Percentiles rank a stretch among this genome's conserved stretches.
Evolutionary conservation across 2,329 filamentous ascomycete genomes (phyloP).

Genomic region (Truncatella angustata): DNA sequence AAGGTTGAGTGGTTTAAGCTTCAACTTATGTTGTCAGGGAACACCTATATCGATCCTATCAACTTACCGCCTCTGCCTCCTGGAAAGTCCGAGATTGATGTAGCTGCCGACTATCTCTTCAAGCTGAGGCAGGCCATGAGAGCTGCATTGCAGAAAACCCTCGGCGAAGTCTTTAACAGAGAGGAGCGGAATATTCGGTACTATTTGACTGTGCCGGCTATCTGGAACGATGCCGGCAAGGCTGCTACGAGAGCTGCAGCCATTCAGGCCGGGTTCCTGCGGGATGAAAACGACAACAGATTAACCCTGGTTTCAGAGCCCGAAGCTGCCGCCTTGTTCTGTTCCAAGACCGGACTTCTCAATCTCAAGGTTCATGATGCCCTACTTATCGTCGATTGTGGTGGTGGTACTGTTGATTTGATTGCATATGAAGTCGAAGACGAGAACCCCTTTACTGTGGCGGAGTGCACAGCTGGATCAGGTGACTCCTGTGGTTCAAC

Average conservation of each 20-base stretch:
- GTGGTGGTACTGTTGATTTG: slow-evolving; percentile 97
- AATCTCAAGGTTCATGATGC: slow-evolving; percentile 98
- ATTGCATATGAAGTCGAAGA: slow-evolving; percentile 99
- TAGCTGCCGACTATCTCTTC: slow-evolving; percentile 98
- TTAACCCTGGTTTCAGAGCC: slow-evolving; percentile 94
- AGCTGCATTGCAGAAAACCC: slow-evolving; percentile 89
- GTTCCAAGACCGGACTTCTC: slow-evolving; percentile 91
- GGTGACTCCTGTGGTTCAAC: slow-evolving; percentile 99
- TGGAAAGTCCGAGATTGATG: slow-evolving; percentile 98
- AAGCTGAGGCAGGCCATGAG: slow-evolving; percentile 97
- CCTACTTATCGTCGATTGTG: slow-evolving; percentile 97
- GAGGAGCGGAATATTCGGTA: slow-evolving; percentile 98
- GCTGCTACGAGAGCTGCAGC: slow-evolving; percentile 93
- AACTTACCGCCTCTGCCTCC: slow-evolving; percentile 96
- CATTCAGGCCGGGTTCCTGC: slow-evolving; percentile 93
- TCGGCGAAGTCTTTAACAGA: slow-evolving; percentile 95
- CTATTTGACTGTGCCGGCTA: slow-evolving; percentile 97
- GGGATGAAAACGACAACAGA: slow-evolving; percentile 96
- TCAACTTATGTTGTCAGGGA: slow-evolving; percentile 96
- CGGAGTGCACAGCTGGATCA: slow-evolving; percentile 94
- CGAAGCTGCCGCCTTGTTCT: slow-evolving; percentile 95
- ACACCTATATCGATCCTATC: slow-evolving; percentile 98
- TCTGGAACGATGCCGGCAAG: slow-evolving; percentile 99
- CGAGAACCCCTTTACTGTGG: slow-evolving; percentile 93
- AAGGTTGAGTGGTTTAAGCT: slow-evolving; percentile 99